Percentiles rank a stretch among this genome's conserved stretches.
phyloP scores from a whole-genome alignment of 352 stramenopile species.

The Phytopythium oedochilum region DNA sequence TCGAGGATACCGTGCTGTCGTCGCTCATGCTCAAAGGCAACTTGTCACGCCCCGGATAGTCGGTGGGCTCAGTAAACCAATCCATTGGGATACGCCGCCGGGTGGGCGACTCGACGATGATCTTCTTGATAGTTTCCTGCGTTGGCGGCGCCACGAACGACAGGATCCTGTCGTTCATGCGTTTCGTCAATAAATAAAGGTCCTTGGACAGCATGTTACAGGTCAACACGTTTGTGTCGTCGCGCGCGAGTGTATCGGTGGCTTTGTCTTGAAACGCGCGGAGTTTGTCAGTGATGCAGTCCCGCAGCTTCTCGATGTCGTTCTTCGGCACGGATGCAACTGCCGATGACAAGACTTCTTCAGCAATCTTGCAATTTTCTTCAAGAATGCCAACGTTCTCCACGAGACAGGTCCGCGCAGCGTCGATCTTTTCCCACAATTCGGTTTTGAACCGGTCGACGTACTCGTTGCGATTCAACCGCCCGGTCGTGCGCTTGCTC shows the following conservation, averaged over 20 bases:
- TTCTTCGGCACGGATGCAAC: slow-evolving; percentile 48
- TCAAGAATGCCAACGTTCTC: slow-evolving; percentile 69
- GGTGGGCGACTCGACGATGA: slow-evolving; percentile 52
- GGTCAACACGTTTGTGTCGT: slow-evolving; percentile 46
- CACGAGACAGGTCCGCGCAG: slow-evolving; percentile 37
- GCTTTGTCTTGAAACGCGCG: slow-evolving; percentile 27
- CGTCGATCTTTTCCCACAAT: slow-evolving; percentile 34
- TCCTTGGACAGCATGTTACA: slow-evolving; percentile 66
- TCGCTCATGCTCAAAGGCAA: slow-evolving; percentile 24
- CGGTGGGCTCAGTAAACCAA: slow-evolving; percentile 58
- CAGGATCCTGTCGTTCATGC: slow-evolving; percentile 50
- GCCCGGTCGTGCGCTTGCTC: slow-evolving; percentile 35
- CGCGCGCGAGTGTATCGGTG: slow-evolving; percentile 17
- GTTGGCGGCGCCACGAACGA: slow-evolving; percentile 51
- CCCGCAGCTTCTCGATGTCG: slow-evolving; percentile 49
- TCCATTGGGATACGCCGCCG: slow-evolving; percentile 72
- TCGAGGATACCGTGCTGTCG: slow-evolving; percentile 30
- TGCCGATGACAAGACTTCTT: slow-evolving; percentile 56
- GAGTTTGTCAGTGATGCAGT: slow-evolving; percentile 29
- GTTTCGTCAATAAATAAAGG: slow-evolving; percentile 50
- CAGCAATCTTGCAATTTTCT: slow-evolving; percentile 53
- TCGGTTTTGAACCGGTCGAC: slow-evolving; percentile 40
- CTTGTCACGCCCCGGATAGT: background rate
- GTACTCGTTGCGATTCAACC: slow-evolving; percentile 39
- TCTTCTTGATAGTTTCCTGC: slow-evolving; percentile 78